Percentiles rank a stretch among this genome's conserved stretches.
Evolutionary conservation across 495 filamentous ascomycete species (phyloP).

Genomic region (Xylaria grammica): DNA sequence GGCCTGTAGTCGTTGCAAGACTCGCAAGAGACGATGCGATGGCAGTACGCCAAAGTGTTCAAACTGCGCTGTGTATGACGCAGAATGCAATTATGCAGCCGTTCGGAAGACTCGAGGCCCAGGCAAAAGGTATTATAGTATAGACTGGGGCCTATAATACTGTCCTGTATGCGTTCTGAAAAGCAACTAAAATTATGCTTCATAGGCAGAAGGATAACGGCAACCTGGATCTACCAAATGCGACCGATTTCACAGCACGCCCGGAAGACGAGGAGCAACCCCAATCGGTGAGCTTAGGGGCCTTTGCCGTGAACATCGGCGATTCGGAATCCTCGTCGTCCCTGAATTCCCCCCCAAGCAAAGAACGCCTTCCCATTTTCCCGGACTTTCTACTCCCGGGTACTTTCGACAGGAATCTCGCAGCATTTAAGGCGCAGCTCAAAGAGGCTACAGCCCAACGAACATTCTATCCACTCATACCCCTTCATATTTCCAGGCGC

Average conservation of each 20-base stretch:
- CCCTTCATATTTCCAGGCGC: neutral
- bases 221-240: neutral
- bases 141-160: neutral
- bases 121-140: constrained; percentile 18
- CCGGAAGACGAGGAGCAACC: neutral
- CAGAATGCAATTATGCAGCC: constrained; percentile 5
- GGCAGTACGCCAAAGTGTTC: constrained; percentile 35
- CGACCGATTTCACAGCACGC: neutral
- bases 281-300: neutral
- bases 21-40: constrained; percentile 42
- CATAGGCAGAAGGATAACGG: neutral
- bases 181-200: neutral
- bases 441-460: neutral
- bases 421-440: neutral
- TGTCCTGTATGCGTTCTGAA: neutral
- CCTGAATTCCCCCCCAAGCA: neutral
- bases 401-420: neutral
- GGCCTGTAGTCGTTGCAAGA: constrained; percentile 10
- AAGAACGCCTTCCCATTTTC: neutral
- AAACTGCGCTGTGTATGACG: constrained; percentile 32
- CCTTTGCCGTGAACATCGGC: neutral
- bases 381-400: constrained; percentile 9
- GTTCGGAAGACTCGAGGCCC: constrained; percentile 4
- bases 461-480: constrained; percentile 9
- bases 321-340: neutral